Conservation (phyloP, 441 rosid genomes). For the Cnidoscolus chayamansa region DNA sequence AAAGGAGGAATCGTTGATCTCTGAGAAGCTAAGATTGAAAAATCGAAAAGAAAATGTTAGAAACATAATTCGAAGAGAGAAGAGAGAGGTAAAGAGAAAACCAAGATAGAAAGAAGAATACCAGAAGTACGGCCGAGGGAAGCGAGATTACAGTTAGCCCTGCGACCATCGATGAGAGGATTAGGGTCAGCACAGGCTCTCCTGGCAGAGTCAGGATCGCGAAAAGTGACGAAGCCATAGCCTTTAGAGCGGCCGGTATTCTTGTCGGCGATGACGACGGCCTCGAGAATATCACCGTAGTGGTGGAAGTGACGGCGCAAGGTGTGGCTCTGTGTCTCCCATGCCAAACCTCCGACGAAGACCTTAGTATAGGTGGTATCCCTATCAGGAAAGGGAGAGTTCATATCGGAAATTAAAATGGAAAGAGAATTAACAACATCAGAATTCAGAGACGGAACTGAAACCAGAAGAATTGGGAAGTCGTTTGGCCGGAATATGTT, state of each 20-base stretch:
- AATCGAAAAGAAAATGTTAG: neutral
- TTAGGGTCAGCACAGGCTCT: constrained; percentile 41
- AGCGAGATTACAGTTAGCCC: constrained; percentile 53
- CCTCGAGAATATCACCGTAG: constrained; percentile 67
- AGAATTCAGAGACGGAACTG: neutral
- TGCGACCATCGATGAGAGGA: constrained; percentile 48
- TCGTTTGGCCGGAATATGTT: constrained; percentile 8
- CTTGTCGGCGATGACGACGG: constrained; percentile 65
- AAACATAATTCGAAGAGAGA: neutral
- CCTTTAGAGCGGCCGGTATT: constrained; percentile 66
- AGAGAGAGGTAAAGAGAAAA: neutral
- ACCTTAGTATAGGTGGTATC: constrained; percentile 61
- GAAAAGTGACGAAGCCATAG: constrained; percentile 55
- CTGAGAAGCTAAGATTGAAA: neutral
- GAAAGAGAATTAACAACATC: neutral
- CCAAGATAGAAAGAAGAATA: neutral
- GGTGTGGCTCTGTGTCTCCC: constrained; percentile 63
- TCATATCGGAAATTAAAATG: neutral
- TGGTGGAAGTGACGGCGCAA: constrained; percentile 51
- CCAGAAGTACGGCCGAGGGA: constrained; percentile 29
- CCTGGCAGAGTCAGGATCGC: constrained; percentile 45
- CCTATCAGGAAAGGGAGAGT: constrained; percentile 26
- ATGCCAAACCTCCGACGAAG: constrained; percentile 73
- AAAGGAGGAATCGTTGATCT: constrained; percentile 12
- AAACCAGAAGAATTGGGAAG: neutral